Evolutionary conservation across 768 basidiomycete species (phyloP).

Genomic region (Bullera alba): DNA sequence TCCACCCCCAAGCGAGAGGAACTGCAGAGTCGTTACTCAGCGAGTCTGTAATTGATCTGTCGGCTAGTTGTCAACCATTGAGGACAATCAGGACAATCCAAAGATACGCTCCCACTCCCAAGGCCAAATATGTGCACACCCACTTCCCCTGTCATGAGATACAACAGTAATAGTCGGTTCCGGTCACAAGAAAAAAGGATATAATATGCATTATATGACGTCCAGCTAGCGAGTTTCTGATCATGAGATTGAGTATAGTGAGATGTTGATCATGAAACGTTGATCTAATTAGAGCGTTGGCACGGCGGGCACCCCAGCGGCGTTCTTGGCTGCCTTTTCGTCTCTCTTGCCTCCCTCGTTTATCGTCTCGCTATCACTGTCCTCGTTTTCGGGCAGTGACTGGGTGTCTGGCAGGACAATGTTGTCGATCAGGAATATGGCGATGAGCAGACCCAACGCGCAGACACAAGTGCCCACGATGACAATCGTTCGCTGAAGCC

Average conservation of each 20-base stretch:
- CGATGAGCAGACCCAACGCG: slow-evolving; percentile 9
- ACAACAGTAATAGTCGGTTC: background rate
- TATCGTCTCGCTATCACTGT: slow-evolving; percentile 1
- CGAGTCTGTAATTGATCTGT: background rate
- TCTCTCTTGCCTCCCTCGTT: slow-evolving; percentile 6
- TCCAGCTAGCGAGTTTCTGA: background rate
- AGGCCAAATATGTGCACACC: no score
- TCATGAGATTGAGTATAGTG: background rate
- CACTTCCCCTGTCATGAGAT: no score
- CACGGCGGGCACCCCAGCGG: background rate
- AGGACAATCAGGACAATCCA: background rate
- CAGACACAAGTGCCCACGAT: slow-evolving; percentile 26
- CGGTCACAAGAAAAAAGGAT: background rate
- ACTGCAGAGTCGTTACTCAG: background rate
- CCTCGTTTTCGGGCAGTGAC: slow-evolving; percentile 24
- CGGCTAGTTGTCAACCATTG: background rate
- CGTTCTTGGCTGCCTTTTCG: no score
- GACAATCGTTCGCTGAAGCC: slow-evolving; percentile 21
- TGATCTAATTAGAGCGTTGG: background rate
- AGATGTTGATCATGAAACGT: background rate
- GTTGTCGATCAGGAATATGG: slow-evolving; percentile 27
- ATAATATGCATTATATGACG: background rate
- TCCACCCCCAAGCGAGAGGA: background rate
- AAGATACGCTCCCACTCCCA: background rate
- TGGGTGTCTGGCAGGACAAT: slow-evolving; percentile 20